Percentiles rank a stretch among this genome's conserved stretches.
Conservation (phyloP, 2,329 filamentous ascomycete genomes). For the Botrytis elliptica region DNA sequence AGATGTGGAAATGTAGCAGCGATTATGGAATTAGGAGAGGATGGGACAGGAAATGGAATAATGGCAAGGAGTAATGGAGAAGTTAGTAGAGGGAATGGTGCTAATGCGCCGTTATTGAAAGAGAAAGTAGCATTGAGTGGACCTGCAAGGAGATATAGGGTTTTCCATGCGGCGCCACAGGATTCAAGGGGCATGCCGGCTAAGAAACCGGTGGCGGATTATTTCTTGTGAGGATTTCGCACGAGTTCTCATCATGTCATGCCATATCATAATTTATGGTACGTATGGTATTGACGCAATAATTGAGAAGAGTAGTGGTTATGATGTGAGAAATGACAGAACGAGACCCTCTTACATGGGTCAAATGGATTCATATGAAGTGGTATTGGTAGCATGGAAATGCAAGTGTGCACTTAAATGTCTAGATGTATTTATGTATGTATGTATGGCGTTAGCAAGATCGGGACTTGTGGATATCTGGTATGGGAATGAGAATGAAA, state of each 20-base stretch:
- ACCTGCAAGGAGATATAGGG: conserved; percentile 85
- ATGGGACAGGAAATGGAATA: conserved; percentile 67
- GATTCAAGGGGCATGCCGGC: conserved; percentile 96
- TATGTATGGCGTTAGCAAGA: neutral
- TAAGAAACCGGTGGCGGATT: conserved; percentile 97
- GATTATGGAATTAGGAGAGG: conserved; percentile 88
- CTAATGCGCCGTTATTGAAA: conserved; percentile 47
- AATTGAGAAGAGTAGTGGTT: neutral
- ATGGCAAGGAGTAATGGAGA: conserved; percentile 41
- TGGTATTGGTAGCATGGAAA: neutral
- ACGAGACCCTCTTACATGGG: neutral
- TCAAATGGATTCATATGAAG: neutral
- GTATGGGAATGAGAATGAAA: neutral
- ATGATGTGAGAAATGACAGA: neutral
- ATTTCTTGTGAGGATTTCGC: conserved; percentile 67
- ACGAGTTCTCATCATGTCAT: neutral
- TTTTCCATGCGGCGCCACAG: conserved; percentile 95
- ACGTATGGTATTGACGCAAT: neutral
- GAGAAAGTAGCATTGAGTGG: conserved; percentile 59
- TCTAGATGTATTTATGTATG: neutral
- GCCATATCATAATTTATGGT: neutral
- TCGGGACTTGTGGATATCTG: neutral
- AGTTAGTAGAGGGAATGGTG: conserved; percentile 55
- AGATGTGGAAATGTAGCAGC: conserved; percentile 89
- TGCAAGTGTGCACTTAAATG: neutral